These are phyloP conservation scores for Xanthoceras sorbifolium DNA, from an alignment of 345 rosid genomes.

Conservation along the genomic window DNA sequence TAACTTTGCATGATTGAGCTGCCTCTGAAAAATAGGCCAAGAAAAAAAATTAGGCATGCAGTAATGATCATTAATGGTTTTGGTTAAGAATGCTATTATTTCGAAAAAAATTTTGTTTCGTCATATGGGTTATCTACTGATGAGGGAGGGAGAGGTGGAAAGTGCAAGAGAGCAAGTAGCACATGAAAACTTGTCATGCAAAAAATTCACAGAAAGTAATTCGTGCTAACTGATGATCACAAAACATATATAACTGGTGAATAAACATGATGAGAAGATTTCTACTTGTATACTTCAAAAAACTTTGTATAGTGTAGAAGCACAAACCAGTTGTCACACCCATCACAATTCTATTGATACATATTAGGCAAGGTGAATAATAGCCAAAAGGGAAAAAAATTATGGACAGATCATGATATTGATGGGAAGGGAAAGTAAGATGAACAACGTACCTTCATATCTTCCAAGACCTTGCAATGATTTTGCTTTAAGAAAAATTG, in stretches of 20 bases:
- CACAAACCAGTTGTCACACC: neutral
- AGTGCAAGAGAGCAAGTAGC: neutral
- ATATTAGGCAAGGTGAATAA: neutral
- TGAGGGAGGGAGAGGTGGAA: neutral
- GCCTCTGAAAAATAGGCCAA: conserved; percentile 54
- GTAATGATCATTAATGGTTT: neutral
- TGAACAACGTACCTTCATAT: conserved; percentile 46
- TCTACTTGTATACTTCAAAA: neutral
- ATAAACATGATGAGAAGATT: conserved; percentile 4
- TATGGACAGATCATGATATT: neutral
- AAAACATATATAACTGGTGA: neutral
- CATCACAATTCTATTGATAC: neutral
- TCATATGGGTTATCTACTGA: neutral
- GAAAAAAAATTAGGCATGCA: neutral
- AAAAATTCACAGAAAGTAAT: neutral
- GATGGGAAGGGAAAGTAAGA: neutral
- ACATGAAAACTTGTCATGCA: neutral
- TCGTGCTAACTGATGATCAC: neutral
- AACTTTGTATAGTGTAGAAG: neutral
- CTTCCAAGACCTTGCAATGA: conserved; percentile 66
- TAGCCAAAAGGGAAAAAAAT: neutral
- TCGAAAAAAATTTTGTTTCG: neutral
- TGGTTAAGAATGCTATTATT: neutral
- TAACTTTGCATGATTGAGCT: conserved; percentile 64
- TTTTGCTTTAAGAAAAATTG: conserved; percentile 64